phyloP scores from a whole-genome alignment of 352 stramenopile genomes.

The Phytophthora syringae region DNA sequence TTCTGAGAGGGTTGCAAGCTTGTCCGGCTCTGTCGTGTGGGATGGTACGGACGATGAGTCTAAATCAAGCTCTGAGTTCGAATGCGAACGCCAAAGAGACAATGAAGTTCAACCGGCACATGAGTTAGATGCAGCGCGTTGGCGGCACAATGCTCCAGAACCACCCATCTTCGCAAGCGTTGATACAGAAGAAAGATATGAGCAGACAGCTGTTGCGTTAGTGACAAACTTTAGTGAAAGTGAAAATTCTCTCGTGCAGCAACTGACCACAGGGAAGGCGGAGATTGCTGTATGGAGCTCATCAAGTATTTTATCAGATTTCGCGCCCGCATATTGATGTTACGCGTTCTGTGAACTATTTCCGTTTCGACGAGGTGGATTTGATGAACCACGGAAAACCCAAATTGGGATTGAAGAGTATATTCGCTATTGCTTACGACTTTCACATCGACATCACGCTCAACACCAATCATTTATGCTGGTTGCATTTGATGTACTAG shows the following conservation, averaged over 20 bases:
- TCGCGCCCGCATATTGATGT: slow-evolving; percentile 23
- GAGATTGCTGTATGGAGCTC: no score
- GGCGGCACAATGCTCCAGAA: not conserved
- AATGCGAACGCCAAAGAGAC: no score
- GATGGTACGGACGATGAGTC: no score
- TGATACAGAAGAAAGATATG: not conserved
- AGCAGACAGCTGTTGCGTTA: not conserved
- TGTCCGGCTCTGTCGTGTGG: no score
- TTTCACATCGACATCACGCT: not conserved
- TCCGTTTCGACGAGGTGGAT: slow-evolving; percentile 25
- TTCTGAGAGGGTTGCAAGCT: no score
- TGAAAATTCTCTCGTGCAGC: not conserved
- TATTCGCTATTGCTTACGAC: slow-evolving; percentile 5
- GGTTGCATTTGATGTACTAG: slow-evolving; percentile 10
- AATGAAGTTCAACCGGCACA: no score
- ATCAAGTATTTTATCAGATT: slow-evolving; percentile 25
- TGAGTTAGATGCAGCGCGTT: not conserved
- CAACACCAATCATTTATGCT: not conserved
- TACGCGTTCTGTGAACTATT: slow-evolving; percentile 25
- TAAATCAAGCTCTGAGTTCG: no score
- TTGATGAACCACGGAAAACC: slow-evolving; percentile 16
- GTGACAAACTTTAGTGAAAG: not conserved
- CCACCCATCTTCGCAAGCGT: no score
- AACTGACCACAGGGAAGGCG: no score
- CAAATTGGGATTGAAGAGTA: slow-evolving; percentile 5